These are phyloP conservation scores for Penicillium verhagenii DNA, from an alignment of 495 filamentous ascomycete species.

Conservation along the genomic window DNA sequence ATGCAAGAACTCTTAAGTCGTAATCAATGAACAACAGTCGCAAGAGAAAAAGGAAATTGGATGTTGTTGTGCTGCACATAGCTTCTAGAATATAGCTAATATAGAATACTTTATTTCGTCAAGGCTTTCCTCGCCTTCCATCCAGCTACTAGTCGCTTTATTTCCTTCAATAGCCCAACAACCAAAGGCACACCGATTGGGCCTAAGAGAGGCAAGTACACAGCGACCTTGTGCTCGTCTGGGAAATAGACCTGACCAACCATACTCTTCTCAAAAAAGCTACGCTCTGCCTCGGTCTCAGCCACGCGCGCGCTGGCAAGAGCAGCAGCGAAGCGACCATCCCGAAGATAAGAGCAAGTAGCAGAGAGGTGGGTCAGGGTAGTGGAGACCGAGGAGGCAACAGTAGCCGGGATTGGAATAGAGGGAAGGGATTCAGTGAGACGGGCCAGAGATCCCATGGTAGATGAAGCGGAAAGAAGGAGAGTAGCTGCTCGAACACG, in stretches of 20 bases:
- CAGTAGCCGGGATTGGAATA: slow-evolving; percentile 84
- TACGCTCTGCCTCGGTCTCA: slow-evolving; percentile 84
- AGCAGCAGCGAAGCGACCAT: slow-evolving; percentile 63
- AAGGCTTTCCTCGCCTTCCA: slow-evolving; percentile 28
- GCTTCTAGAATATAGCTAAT: neutral
- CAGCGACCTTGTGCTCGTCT: slow-evolving; percentile 97
- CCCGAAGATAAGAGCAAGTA: slow-evolving; percentile 70
- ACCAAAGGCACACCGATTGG: slow-evolving; percentile 89
- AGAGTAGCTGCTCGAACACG: slow-evolving; percentile 84
- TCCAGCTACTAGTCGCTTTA: slow-evolving; percentile 52
- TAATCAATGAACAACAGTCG: neutral
- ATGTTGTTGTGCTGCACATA: neutral
- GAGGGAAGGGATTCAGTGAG: slow-evolving; percentile 81
- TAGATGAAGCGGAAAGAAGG: slow-evolving; percentile 86
- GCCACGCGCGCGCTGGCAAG: slow-evolving; percentile 80
- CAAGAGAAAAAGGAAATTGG: neutral
- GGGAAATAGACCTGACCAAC: slow-evolving; percentile 97
- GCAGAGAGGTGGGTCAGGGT: slow-evolving; percentile 73
- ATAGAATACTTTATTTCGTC: neutral
- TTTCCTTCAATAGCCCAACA: slow-evolving; percentile 78
- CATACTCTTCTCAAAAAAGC: slow-evolving; percentile 99
- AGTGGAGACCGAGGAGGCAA: slow-evolving; percentile 78
- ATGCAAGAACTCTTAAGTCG: too few relatives aligned
- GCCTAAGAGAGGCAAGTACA: slow-evolving; percentile 88
- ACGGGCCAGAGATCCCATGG: slow-evolving; percentile 86